A percentile compares a stretch with the other conserved stretches of the same genome.
Evolutionary conservation across 2,329 filamentous ascomycete genomes (phyloP).

Genomic region (Paecilomyces dactylethromorphus): DNA sequence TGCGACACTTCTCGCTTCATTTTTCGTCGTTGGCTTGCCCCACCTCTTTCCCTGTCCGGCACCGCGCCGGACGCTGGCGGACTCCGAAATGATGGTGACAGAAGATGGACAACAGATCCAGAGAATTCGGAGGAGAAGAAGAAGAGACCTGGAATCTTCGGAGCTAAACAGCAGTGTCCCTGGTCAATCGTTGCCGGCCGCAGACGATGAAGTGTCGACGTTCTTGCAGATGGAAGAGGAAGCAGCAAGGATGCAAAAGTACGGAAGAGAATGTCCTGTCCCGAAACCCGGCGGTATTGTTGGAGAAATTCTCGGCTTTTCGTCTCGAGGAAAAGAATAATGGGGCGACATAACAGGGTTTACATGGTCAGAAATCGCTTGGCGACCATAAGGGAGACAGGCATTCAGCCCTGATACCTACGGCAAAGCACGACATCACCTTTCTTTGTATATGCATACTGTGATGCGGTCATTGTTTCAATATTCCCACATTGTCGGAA

Average conservation of each 20-base stretch:
- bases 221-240: constrained; percentile 37
- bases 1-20: constrained; percentile 81
- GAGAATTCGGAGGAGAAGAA: constrained; percentile 29
- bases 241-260: constrained; percentile 32
- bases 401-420: not conserved
- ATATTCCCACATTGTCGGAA: not conserved
- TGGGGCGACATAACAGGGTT: not conserved
- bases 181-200: constrained; percentile 10
- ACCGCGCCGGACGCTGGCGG: constrained; percentile 66
- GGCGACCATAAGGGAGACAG: not conserved
- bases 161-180: constrained; percentile 10
- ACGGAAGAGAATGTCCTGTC: constrained; percentile 75
- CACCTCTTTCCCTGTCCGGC: constrained; percentile 89
- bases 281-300: constrained; percentile 80
- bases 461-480: not conserved
- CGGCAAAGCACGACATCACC: not conserved
- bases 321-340: constrained; percentile 8
- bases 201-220: constrained; percentile 38
- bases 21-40: constrained; percentile 85
- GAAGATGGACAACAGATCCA: constrained; percentile 38
- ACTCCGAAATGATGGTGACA: constrained; percentile 48
- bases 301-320: constrained; percentile 67
- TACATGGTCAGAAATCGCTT: not conserved
- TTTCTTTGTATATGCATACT: not conserved
- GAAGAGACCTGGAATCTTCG: constrained; percentile 20